Evolutionary conservation across 192 early-diverging fungal genomes (phyloP), one percentile per base, ranked within the genome.

Genomic region (Coemansia sp.): DNA sequence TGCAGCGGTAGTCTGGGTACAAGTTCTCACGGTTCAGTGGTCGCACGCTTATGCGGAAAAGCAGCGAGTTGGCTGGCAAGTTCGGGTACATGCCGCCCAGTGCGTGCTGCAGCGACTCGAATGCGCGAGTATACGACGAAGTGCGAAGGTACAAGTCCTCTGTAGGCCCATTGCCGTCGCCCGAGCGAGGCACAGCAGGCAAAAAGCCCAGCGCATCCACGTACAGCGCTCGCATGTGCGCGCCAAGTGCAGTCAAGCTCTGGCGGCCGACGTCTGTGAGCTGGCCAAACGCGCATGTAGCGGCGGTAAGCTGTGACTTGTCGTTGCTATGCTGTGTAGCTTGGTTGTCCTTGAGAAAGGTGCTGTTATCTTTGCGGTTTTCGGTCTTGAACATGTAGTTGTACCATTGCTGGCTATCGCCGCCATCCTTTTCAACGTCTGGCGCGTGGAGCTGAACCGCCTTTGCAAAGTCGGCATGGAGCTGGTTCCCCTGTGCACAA

Each of bases 101-200:
- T 5, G 86, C 63, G 61, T 86, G 86, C 63, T 90, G 88, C 36
- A 92, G 75, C n/a, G 84, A 87, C 69, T 90, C 90, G 56, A 92
- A 74, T 3, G 90, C 84, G 38, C 90, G 83, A 2, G 85, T 69
- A 68, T 85, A 90, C 38, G 79, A 84, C 17, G 89, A 85, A 25
- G 79, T 77, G 36, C 87, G 84, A 59, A 89, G 76, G 58, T 87
- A 87, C 29, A 90, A 56, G 29, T 74, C 72, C 27, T 49, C 25
- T 6, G 69, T 57, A 22, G 76, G 59, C 3, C 54, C 59, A 42
- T 25, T 46, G 42, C 12, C 15, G 35, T 19, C 38, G 12, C 45
- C 54, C 3, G 49, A 36, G 7, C 46, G 59, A 56, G 62, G 57
- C 36, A 60, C 36, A 3, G 68, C 31, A 3, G 79, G 84, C 67